Conservation (phyloP, 148 eudicot species). For the Oxyria digyna region DNA sequence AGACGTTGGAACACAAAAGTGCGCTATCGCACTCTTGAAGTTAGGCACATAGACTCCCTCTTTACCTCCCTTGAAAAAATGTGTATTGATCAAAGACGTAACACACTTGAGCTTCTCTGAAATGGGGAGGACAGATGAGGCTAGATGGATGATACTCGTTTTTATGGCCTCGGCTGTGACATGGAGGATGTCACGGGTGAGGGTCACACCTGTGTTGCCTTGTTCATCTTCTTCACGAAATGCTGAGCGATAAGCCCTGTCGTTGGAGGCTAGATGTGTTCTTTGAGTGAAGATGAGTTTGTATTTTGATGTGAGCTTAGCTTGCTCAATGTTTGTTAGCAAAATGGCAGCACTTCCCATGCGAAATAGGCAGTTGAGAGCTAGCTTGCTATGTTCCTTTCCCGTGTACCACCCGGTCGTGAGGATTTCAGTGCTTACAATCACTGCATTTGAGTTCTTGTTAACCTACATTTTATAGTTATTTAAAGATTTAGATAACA, state of each 20-base stretch:
- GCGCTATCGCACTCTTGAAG: conserved; percentile 28
- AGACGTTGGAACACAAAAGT: conserved; percentile 40
- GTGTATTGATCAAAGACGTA: not conserved
- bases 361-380: conserved; percentile 27
- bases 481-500: too few relatives aligned
- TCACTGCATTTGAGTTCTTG: conserved; percentile 24
- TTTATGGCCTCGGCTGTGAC: conserved; percentile 18
- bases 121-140: conserved; percentile 18
- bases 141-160: conserved; percentile 21
- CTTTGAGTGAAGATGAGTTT: conserved; percentile 22
- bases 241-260: conserved; percentile 28
- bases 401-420: conserved; percentile 23
- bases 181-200: conserved; percentile 19
- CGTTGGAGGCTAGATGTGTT: conserved; percentile 24
- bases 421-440: conserved; percentile 33
- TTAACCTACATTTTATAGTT: not conserved
- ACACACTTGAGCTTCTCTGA: conserved; percentile 14
- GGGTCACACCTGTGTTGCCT: conserved; percentile 20
- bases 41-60: conserved; percentile 21
- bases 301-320: conserved; percentile 17
- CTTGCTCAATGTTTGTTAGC: conserved; percentile 20
- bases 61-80: not conserved
- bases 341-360: conserved; percentile 33
- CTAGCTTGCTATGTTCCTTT: conserved; percentile 23
- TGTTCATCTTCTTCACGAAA: conserved; percentile 19